phyloP scores from a whole-genome alignment of 208 protist species.

The Leishmania arabica region DNA sequence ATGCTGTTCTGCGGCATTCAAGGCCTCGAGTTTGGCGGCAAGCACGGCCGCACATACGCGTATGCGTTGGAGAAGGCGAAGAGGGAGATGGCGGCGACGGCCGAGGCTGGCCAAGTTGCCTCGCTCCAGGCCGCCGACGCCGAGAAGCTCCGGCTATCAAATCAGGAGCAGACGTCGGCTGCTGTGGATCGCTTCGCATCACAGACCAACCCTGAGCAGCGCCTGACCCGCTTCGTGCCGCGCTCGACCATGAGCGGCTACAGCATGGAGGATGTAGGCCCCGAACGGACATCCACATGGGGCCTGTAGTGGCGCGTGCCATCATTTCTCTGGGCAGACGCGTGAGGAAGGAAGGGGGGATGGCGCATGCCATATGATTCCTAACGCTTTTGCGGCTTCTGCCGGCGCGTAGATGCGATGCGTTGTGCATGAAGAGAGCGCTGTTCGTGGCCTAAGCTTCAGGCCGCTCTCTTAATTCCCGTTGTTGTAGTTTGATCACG shows the following conservation, averaged over 20 bases:
- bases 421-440: not conserved
- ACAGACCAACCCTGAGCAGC: conserved; percentile 83
- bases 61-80: conserved; percentile 85
- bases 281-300: conserved; percentile 71
- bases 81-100: conserved; percentile 50
- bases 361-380: not conserved
- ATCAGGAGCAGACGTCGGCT: conserved; percentile 28
- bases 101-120: conserved; percentile 36
- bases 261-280: conserved; percentile 65
- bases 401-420: not conserved
- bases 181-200: conserved; percentile 85
- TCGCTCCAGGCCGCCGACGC: conserved; percentile 41
- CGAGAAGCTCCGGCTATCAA: conserved; percentile 55
- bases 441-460: not conserved
- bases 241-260: conserved; percentile 40
- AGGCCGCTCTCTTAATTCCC: not conserved
- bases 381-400: not conserved
- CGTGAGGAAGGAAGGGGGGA: not conserved
- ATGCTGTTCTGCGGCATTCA: conserved; percentile 72
- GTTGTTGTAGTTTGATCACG: not conserved
- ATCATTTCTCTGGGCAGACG: not conserved
- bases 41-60: conserved; percentile 85
- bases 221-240: conserved; percentile 64
- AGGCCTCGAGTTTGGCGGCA: conserved; percentile 71
- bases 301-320: conserved; percentile 26